Percentiles rank a stretch among this genome's conserved stretches.
Evolutionary conservation across 352 stramenopile species (phyloP).

Genomic region (Achlya hypogyna): DNA sequence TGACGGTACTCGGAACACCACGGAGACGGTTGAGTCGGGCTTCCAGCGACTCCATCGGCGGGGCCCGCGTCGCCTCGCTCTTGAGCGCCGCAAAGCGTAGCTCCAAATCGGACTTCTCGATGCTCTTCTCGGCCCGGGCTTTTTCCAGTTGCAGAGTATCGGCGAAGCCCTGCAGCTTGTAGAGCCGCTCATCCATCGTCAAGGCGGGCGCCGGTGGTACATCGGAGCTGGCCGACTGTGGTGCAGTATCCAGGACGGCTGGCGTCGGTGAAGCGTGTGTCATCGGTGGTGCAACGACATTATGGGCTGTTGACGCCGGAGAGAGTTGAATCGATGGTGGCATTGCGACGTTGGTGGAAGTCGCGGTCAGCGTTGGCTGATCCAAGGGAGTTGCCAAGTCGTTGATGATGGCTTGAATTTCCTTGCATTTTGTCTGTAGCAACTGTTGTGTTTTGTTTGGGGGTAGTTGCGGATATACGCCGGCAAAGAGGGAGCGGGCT

Average conservation of each 20-base stretch:
- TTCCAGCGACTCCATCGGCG: slow-evolving; percentile 8
- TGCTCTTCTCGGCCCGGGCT: background rate
- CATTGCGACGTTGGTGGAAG: background rate
- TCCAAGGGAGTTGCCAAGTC: background rate
- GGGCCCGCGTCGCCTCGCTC: slow-evolving; percentile 5
- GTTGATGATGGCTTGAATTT: slow-evolving; percentile 4
- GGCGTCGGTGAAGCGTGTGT: no score
- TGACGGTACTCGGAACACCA: background rate
- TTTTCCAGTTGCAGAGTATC: background rate
- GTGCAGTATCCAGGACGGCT: no score
- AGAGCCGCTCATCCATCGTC: background rate
- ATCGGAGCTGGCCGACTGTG: no score
- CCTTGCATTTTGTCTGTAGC: background rate
- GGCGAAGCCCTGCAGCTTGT: slow-evolving; percentile 4
- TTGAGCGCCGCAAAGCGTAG: slow-evolving; percentile 18
- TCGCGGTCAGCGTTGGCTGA: background rate
- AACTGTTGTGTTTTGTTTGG: slow-evolving; percentile 4
- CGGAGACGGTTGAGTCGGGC: background rate
- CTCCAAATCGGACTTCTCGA: background rate
- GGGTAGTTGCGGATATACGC: slow-evolving; percentile 3
- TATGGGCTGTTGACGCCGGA: background rate
- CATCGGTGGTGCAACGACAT: background rate
- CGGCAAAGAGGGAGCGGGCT: background rate
- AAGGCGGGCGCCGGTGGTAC: no score
- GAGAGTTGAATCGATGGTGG: background rate